Base-by-base conservation (phyloP, 495 filamentous ascomycete species). In the Symbiotaphrina buchneri region DNA sequence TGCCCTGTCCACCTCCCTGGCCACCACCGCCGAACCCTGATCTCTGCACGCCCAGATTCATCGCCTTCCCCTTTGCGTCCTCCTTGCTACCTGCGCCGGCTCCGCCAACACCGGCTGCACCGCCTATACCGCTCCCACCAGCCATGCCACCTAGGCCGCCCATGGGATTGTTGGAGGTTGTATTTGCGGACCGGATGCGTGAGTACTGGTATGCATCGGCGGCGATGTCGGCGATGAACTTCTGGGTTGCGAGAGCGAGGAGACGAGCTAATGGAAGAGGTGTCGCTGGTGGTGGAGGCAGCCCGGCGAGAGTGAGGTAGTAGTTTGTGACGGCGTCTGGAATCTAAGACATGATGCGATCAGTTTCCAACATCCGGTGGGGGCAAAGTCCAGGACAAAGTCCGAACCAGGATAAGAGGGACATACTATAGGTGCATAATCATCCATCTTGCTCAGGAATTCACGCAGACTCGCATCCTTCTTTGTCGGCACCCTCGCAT, bases 151-250 rank as follows among this genome's bases (percentile, higher is more conserved):
- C 82, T 18, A 85, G 56, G 39, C 72, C 80, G 37, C 80, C 78
- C 65, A 91, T 87, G 3, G 78, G 76, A 51, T 87, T 87, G 45
- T 77, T 91, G 5, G 68, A 70, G 5, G 54, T 52, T 7, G 76
- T 83, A 46, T 90, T 92, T 10, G 78, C 81, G 10, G 80, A 72
- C 22, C 87, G 76, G 47, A 97, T 95, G 27, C 90, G 81, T 25
- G 74, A 78, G 52, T 90, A 95, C 44, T 97, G 87, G 43, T 95
- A 97, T 0, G 90, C 83, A 56, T 97, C 87, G 21, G 87, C 83
- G 6, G 87, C 87, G 44, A 97, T 78, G 47, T 97, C 87, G 21
- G 85, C 81, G 47, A 95, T 75, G 59, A 97, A 97, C 39, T 95
- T 97, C 44, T 95, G 90, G 0, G 87, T 90, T 1, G 87, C 87